Conservation (phyloP, 306 rosid species). For the Trifolium dubium region DNA sequence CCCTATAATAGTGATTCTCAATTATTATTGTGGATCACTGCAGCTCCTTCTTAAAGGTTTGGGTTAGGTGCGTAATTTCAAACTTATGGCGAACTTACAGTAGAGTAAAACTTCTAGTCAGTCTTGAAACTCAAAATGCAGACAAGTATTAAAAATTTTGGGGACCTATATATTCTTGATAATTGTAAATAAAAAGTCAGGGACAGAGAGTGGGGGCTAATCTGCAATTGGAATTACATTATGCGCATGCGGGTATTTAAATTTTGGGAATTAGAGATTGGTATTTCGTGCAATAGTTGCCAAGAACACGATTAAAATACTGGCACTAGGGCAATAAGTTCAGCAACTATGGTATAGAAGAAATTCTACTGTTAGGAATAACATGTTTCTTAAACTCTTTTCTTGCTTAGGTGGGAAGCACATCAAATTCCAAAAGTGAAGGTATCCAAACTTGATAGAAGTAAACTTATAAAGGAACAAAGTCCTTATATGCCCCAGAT, state of each 20-base stretch:
- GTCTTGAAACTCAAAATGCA: conserved; percentile 4
- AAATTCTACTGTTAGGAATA: conserved; percentile 12
- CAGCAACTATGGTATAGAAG: conserved; percentile 11
- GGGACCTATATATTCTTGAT: background rate
- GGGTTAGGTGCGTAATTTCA: background rate
- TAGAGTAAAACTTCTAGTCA: conserved; percentile 1
- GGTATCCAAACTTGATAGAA: conserved; percentile 79
- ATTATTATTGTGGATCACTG: background rate
- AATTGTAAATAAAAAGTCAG: background rate
- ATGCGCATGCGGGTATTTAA: background rate
- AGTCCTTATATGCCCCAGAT: conserved; percentile 88
- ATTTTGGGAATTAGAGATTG: background rate
- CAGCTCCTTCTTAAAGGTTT: conserved; percentile 10
- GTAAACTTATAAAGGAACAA: conserved; percentile 66
- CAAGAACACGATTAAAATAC: background rate
- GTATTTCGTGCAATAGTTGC: background rate
- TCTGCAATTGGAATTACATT: conserved; percentile 19
- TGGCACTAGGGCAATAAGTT: background rate
- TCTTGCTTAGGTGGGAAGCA: conserved; percentile 84
- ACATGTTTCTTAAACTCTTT: conserved; percentile 25
- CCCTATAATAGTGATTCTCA: conserved; percentile 16
- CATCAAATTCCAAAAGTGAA: conserved; percentile 76
- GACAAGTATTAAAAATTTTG: background rate
- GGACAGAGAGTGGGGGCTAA: background rate
- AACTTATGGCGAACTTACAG: conserved; percentile 3